These are phyloP conservation scores for Pythium dissotocum DNA, from an alignment of 352 stramenopile genomes.

Conservation along the genomic window DNA sequence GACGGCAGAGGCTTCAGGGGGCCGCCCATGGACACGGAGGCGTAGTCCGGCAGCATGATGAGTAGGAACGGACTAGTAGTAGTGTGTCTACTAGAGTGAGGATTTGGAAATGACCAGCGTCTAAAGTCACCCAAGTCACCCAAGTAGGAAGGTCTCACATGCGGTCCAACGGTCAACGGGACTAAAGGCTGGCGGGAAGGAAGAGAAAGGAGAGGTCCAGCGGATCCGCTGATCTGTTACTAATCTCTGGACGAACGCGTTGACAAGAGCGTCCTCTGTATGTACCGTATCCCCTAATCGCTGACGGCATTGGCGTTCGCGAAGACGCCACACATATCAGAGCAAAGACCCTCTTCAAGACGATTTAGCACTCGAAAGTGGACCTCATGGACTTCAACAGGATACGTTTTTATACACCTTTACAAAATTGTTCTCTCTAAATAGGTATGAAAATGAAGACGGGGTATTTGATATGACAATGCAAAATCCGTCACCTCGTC, in stretches of 20 bases:
- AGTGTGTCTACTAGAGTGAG: too few relatives aligned
- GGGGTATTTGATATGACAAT: conserved; percentile 1
- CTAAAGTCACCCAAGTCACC: too few relatives aligned
- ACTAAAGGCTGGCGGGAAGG: too few relatives aligned
- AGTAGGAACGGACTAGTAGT: too few relatives aligned
- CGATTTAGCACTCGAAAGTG: conserved; percentile 25
- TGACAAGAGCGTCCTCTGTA: conserved; percentile 5
- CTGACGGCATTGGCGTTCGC: too few relatives aligned
- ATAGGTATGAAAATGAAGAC: not conserved
- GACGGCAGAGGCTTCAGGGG: conserved; percentile 9
- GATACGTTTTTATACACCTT: not conserved
- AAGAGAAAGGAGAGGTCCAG: too few relatives aligned
- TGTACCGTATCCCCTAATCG: conserved; percentile 4
- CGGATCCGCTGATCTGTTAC: not conserved
- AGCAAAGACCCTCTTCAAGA: conserved; percentile 7
- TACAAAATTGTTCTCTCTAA: too few relatives aligned
- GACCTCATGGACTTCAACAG: conserved; percentile 6
- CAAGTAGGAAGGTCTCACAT: too few relatives aligned
- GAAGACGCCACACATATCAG: conserved; percentile 16
- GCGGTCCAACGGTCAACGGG: too few relatives aligned
- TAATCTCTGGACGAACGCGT: too few relatives aligned
- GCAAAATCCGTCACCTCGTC: not conserved
- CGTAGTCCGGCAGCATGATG: not conserved
- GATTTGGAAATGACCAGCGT: too few relatives aligned
- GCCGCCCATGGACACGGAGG: not conserved